Conservation (phyloP, 2,329 filamentous ascomycete genomes). For the Hymenoscyphus albidus region DNA sequence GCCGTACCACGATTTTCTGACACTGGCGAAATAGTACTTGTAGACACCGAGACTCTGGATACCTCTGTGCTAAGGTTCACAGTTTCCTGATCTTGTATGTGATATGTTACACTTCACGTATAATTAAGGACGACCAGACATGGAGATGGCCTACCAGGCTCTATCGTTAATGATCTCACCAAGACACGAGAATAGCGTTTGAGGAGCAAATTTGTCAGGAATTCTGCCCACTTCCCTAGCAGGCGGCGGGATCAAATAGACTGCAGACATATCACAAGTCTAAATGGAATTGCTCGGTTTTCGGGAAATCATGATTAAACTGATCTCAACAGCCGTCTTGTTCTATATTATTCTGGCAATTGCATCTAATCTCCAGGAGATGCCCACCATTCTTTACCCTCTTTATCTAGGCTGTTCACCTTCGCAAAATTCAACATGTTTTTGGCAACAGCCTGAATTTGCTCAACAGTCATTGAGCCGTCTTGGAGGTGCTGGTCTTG, state of each 20-base stretch:
- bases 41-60: conserved; percentile 83
- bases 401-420: not conserved
- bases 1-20: conserved; percentile 77
- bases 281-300: not conserved
- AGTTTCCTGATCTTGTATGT: conserved; percentile 15
- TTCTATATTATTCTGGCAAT: not conserved
- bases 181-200: not conserved
- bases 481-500: not conserved
- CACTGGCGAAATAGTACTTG: conserved; percentile 73
- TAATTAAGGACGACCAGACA: not conserved
- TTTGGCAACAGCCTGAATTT: not conserved
- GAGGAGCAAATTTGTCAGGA: not conserved
- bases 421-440: not conserved
- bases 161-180: not conserved
- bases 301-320: not conserved
- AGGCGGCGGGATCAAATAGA: not conserved
- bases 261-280: not conserved
- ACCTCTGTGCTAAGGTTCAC: conserved; percentile 29
- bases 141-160: not conserved
- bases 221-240: not conserved
- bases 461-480: not conserved
- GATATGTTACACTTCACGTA: too few species aligned
- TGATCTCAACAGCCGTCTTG: not conserved
- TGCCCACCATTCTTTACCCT: not conserved
- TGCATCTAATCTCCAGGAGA: not conserved